These are phyloP conservation scores for Mrakia gelida DNA, from an alignment of 768 basidiomycete species.

Conservation along the genomic window DNA sequence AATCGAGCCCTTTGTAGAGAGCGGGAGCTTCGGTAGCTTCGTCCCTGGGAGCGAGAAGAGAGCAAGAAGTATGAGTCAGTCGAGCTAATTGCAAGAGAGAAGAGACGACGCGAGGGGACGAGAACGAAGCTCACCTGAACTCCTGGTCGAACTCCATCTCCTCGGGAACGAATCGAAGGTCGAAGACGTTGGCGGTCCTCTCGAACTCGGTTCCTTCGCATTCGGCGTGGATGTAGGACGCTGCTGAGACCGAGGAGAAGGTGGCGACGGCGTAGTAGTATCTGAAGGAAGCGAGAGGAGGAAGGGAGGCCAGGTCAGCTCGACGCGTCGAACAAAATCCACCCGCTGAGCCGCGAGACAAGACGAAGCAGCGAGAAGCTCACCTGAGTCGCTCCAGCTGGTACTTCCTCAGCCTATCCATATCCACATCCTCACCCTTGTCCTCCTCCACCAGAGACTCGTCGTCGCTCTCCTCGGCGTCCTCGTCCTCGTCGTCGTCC, in stretches of 20 bases:
- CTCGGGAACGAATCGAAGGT: constrained; percentile 88
- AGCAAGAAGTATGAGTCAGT: not conserved
- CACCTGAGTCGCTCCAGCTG: constrained; percentile 89
- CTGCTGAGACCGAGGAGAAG: constrained; percentile 72
- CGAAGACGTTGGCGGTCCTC: constrained; percentile 91
- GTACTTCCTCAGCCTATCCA: constrained; percentile 80
- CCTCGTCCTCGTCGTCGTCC: constrained; percentile 36
- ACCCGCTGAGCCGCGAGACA: too few relatives aligned
- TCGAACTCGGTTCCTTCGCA: constrained; percentile 94
- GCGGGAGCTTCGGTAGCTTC: constrained; percentile 52
- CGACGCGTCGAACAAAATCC: too few relatives aligned
- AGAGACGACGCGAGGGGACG: not conserved
- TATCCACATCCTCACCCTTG: constrained; percentile 69
- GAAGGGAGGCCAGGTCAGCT: not conserved
- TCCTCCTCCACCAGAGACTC: constrained; percentile 41
- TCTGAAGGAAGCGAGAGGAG: constrained; percentile 47
- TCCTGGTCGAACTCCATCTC: constrained; percentile 79
- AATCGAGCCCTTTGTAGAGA: constrained; percentile 73
- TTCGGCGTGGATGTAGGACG: constrained; percentile 73
- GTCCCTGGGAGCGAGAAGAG: constrained; percentile 55
- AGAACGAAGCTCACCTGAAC: constrained; percentile 54
- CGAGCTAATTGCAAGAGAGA: too few relatives aligned
- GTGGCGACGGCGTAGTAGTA: constrained; percentile 94
- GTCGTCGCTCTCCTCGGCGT: constrained; percentile 35
- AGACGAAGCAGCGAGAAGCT: constrained; percentile 34